Evolutionary conservation across 306 rosid genomes (phyloP), one percentile per base, ranked within the genome.

Genomic region (Castanea mollissima): DNA sequence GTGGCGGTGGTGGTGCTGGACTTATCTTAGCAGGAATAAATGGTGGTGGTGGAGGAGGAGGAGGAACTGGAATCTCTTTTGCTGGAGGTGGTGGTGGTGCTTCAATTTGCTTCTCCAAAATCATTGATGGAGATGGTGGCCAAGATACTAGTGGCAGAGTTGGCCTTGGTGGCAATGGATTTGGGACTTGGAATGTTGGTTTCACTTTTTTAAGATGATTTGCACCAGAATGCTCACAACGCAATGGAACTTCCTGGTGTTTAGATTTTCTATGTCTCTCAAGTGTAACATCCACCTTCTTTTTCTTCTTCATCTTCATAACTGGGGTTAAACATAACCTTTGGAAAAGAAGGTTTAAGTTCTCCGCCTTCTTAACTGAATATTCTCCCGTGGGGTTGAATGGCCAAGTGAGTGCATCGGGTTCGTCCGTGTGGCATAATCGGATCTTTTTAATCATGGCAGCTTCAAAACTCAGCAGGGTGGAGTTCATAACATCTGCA

Each of bases 241-340:
- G 80, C 68, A 27, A 64, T 41, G 76, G 70, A 74, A 56, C 56
- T n/a, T 79, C 81, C 4, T 46, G 58, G 73, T 75, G 74, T 44
- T 65, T 49, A n/a, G 56, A 35, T 19, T 63, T 70, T 71, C 73
- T 83, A 18, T 84, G 55, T 64, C 58, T 74, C 49, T 81, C 89
- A 68, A 75, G 82, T 74, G 62, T 60, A 25, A 64, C 80, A 75
- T 87, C 88, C 76, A 23, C 23, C 23, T 78, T 81, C 79, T 86
- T 87, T 87, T 72, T 87, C 88, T 63, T 85, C 83, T 58, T 71
- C 79, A 9, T 83, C 87, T 75, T 84, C 86, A 76, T 9, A 86
- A 80, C 93, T 89, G 1, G 89, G 91, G 80, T 91, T 87, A n/a
- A 69, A 78, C 46, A 83, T 80, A 19, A 81, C 76, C 57, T 83